Evolutionary conservation across 2,329 filamentous ascomycete species (phyloP).

Genomic region (Leptographium radiaticola): DNA sequence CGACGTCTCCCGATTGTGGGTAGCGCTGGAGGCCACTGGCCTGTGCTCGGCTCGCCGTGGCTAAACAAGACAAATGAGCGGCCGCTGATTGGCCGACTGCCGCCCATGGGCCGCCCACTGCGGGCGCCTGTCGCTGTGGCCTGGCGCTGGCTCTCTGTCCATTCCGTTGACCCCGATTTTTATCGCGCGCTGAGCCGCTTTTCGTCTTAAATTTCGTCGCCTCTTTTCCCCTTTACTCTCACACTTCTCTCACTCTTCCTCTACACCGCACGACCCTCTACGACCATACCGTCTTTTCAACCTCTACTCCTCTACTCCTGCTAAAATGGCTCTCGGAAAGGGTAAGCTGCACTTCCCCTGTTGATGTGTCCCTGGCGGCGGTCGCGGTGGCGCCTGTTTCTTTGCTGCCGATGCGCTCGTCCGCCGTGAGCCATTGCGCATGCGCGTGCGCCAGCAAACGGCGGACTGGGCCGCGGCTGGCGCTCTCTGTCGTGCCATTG

Average conservation of each 20-base stretch:
- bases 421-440: no score
- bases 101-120: no score
- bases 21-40: not conserved
- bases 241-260: not conserved
- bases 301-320: conserved; percentile 11
- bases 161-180: conserved; percentile 3
- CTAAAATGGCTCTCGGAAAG: conserved; percentile 29
- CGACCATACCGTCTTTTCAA: not conserved
- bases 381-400: not conserved
- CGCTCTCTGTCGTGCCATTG: no score
- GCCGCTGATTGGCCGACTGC: conserved; percentile 9
- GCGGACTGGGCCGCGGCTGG: no score
- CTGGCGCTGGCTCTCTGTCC: not conserved
- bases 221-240: conserved; percentile 1
- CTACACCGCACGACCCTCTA: not conserved
- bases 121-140: no score
- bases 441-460: no score
- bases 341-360: conserved; percentile 23
- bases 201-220: not conserved
- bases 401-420: not conserved
- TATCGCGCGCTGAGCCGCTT: not conserved
- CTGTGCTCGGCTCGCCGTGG: not conserved
- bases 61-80: conserved; percentile 8
- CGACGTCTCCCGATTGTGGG: conserved; percentile 11
- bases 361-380: not conserved